Evolutionary conservation across 1,139 yeast genomes (phyloP), one percentile per base, ranked within the genome.

Genomic region (Saccharomyces hybrid): DNA sequence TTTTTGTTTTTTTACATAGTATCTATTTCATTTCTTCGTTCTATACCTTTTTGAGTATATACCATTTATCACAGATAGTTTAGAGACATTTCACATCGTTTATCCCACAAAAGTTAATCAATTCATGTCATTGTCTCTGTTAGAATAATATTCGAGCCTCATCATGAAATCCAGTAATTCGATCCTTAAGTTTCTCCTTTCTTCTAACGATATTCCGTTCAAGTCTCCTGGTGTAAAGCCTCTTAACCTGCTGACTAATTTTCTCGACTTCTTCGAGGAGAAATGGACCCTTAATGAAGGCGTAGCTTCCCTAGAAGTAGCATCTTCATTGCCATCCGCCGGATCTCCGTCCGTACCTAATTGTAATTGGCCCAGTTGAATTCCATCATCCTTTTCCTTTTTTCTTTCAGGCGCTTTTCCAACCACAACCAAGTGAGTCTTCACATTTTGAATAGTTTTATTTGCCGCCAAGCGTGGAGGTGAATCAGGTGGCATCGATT

Each of bases 131-230:
- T 51, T 12, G 8, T 50, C 53, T 24, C 50, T 51, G 6, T 47
- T 32, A 7, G 52, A 52, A 26, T 54, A 51, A 28, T 58, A 58
- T 28, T 64, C 69, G 29, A 64, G 51, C 48, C 63, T 62, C 62
- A 64, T 55, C 55, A 66, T 54, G 42, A 66, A 65, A 48, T 60
- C 64, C 26, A 63, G 51, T 32, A 66, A 31, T 44, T 64, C 68
- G 38, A 61, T 58, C 28, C 67, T 59, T 24, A 66, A 47, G 27
- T 58, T 61, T 34, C 62, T 57, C 49, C 60, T 61, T 51, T 66
- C 69, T 12, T 62, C 62, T 16, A 56, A 54, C 2, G 60, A 49
- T 38, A 66, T 42, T 11, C 52, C 53, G 6, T 58, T 52, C 7
- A 64, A 34, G 42, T 63, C 66, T 7, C 53, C 53, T 1, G 56